Conservation (phyloP, 2,329 filamentous ascomycete species). For the Arthrinium puccinioides region DNA sequence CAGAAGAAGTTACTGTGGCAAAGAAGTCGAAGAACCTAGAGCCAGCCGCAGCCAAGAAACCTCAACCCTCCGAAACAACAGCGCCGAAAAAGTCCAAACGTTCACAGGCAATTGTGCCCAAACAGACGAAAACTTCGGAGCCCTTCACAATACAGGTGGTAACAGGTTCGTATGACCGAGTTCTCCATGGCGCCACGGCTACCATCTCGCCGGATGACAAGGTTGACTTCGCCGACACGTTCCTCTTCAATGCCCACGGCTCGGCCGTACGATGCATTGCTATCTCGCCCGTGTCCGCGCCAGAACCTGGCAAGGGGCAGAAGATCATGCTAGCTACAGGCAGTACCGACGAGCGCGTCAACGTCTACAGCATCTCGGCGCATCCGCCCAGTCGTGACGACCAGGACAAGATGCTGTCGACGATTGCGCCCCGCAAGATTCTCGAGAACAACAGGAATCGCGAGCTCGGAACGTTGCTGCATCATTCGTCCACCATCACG, state of each 20-base stretch:
- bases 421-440: slow-evolving; percentile 64
- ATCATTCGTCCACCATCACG: slow-evolving; percentile 80
- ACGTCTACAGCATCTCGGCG: slow-evolving; percentile 82
- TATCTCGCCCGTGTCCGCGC: slow-evolving; percentile 67
- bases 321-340: slow-evolving; percentile 88
- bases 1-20: slow-evolving; percentile 6
- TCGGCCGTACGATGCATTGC: slow-evolving; percentile 87
- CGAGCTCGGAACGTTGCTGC: slow-evolving; percentile 77
- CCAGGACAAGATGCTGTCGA: slow-evolving; percentile 55
- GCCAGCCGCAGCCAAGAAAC: too few species aligned
- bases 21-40: slow-evolving; percentile 21
- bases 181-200: slow-evolving; percentile 86
- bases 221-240: slow-evolving; percentile 78
- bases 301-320: slow-evolving; percentile 54
- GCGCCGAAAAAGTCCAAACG: too few species aligned
- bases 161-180: slow-evolving; percentile 87
- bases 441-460: slow-evolving; percentile 81
- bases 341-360: slow-evolving; percentile 88
- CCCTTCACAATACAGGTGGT: slow-evolving; percentile 74
- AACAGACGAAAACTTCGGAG: slow-evolving; percentile 18
- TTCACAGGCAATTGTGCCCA: slow-evolving; percentile 5
- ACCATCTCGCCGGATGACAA: slow-evolving; percentile 45
- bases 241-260: slow-evolving; percentile 89
- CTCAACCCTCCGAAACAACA: too few species aligned
- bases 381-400: slow-evolving; percentile 52